Evolutionary conservation across 2,329 filamentous ascomycete genomes (phyloP).

Genomic region (Ceratocystis destructans): DNA sequence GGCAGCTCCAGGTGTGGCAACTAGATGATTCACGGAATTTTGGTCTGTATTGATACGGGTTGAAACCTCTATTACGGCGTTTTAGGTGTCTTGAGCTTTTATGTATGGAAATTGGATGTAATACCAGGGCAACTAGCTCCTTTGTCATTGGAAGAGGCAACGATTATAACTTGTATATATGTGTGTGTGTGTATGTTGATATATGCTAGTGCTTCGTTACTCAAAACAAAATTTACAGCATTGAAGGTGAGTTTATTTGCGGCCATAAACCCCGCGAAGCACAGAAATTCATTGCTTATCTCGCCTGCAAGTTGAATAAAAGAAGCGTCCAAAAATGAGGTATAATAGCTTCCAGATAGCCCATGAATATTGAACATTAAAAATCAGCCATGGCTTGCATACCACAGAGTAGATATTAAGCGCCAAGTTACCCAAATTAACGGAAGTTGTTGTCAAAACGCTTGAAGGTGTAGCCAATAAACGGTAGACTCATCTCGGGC

Average conservation of each 20-base stretch:
- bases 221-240: not conserved
- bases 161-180: not conserved
- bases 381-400: constrained; percentile 1
- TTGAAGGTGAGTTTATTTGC: not conserved
- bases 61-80: constrained; percentile 1
- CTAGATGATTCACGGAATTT: constrained; percentile 19
- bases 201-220: not conserved
- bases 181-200: not conserved
- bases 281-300: not conserved
- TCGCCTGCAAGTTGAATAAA: not conserved
- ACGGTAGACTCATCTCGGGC: constrained; percentile 77
- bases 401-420: not conserved
- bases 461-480: constrained; percentile 93
- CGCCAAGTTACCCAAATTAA: constrained; percentile 26
- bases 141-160: not conserved
- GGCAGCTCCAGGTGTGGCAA: constrained; percentile 46
- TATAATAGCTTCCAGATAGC: not conserved
- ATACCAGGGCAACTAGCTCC: not conserved
- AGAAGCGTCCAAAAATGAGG: constrained; percentile 22
- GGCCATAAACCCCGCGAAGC: not conserved
- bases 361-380: constrained; percentile 4
- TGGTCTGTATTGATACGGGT: not conserved
- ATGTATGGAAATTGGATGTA: constrained; percentile 6
- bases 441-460: constrained; percentile 68
- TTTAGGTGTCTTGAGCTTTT: not conserved